Conservation (phyloP, 306 rosid species). For the Ceratonia siliqua region DNA sequence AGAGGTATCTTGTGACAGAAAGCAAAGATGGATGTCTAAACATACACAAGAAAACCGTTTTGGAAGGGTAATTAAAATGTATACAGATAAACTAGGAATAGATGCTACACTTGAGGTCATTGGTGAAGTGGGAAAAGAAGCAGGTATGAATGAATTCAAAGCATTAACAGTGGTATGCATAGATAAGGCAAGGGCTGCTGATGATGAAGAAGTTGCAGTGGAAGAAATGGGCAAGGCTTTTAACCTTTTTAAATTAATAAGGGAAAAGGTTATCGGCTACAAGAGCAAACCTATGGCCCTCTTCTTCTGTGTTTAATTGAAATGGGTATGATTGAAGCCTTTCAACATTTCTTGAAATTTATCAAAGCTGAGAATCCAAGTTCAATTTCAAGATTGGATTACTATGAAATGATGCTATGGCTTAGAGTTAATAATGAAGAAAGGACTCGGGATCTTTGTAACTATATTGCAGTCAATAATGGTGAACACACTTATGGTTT, state of each 20-base stretch:
- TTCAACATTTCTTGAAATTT: slow-evolving; percentile 53
- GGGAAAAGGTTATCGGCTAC: slow-evolving; percentile 61
- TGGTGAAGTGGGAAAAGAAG: slow-evolving; percentile 61
- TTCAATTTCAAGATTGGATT: slow-evolving; percentile 61
- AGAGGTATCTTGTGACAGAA: slow-evolving; percentile 60
- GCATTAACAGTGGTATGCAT: slow-evolving; percentile 54
- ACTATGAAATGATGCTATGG: slow-evolving; percentile 86
- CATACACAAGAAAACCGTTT: slow-evolving; percentile 33
- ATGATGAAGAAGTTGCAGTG: slow-evolving; percentile 48
- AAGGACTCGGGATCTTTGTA: slow-evolving; percentile 71
- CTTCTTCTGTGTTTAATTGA: slow-evolving; percentile 61
- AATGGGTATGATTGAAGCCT: slow-evolving; percentile 73
- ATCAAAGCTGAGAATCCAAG: slow-evolving; percentile 53
- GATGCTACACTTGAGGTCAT: slow-evolving; percentile 42
- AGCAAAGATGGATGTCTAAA: slow-evolving; percentile 55
- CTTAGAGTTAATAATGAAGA: slow-evolving; percentile 56
- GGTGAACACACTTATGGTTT: slow-evolving; percentile 45
- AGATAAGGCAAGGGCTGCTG: slow-evolving; percentile 56
- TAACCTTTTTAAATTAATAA: slow-evolving; percentile 54
- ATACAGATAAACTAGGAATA: slow-evolving; percentile 57
- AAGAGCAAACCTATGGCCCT: slow-evolving; percentile 64
- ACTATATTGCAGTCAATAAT: slow-evolving; percentile 46
- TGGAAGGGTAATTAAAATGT: slow-evolving; percentile 41
- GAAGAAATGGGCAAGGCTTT: slow-evolving; percentile 60
- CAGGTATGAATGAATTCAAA: slow-evolving; percentile 62